phyloP scores from a whole-genome alignment of 78 protist genomes.

The Planoprotostelium fungivorum region DNA sequence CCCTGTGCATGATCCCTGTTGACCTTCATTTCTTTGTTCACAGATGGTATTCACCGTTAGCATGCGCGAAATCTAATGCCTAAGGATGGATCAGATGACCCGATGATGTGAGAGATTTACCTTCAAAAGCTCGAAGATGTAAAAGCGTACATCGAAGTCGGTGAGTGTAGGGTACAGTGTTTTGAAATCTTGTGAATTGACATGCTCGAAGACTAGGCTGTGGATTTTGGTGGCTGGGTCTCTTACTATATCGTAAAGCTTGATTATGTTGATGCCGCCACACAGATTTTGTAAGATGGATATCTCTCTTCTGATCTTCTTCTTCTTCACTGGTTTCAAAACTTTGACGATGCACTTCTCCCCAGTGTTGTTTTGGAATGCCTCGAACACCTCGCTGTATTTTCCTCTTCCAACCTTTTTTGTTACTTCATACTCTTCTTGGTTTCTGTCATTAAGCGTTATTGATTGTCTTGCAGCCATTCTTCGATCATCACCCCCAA shows the following conservation, averaged over 20 bases:
- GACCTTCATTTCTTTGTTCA: conserved; percentile 21
- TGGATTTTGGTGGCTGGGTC: conserved; percentile 95
- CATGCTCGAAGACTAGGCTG: conserved; percentile 90
- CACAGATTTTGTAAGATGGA: conserved; percentile 93
- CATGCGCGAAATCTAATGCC: conserved; percentile 9
- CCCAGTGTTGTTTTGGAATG: conserved; percentile 45
- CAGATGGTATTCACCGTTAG: conserved; percentile 5
- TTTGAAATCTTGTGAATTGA: conserved; percentile 94
- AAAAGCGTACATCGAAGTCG: conserved; percentile 91
- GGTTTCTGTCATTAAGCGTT: conserved; percentile 14
- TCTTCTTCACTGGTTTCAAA: conserved; percentile 87
- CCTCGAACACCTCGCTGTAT: conserved; percentile 99
- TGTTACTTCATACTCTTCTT: conserved; percentile 89
- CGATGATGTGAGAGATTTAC: too few relatives aligned
- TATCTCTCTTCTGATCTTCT: conserved; percentile 97
- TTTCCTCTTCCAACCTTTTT: conserved; percentile 99
- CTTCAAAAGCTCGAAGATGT: conserved; percentile 91
- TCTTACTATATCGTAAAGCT: conserved; percentile 92
- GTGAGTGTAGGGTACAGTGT: conserved; percentile 93
- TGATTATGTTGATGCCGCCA: conserved; percentile 96
- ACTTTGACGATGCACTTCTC: conserved; percentile 78
- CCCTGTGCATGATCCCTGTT: conserved; percentile 95
- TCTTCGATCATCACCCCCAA: conserved; percentile 12
- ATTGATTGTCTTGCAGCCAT: background rate
- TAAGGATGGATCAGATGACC: background rate